Conservation (phyloP, 2,329 filamentous ascomycete species). For the Cylindrodendrum hubeiense region DNA sequence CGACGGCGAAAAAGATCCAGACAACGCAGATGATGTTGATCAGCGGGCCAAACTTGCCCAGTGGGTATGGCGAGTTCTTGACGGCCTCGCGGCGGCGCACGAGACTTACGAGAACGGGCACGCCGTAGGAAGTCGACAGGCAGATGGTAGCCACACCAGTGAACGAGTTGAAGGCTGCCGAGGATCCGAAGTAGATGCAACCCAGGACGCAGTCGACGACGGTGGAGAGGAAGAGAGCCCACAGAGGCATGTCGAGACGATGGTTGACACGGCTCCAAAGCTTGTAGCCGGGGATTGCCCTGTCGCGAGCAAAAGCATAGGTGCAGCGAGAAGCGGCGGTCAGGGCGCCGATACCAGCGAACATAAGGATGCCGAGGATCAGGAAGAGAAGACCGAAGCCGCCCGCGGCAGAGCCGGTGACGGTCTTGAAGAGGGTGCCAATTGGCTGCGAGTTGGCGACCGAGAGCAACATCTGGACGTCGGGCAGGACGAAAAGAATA, state of each 20-base stretch:
- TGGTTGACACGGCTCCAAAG: conserved; percentile 76
- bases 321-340: conserved; percentile 82
- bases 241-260: conserved; percentile 76
- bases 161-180: conserved; percentile 83
- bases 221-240: conserved; percentile 76
- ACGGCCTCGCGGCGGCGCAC: conserved; percentile 75
- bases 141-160: conserved; percentile 86
- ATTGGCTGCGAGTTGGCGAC: conserved; percentile 82
- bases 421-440: conserved; percentile 79
- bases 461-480: conserved; percentile 71
- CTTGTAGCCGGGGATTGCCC: conserved; percentile 77
- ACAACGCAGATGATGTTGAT: conserved; percentile 77
- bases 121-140: conserved; percentile 79
- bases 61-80: conserved; percentile 74
- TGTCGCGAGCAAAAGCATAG: conserved; percentile 81
- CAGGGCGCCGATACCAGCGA: conserved; percentile 80
- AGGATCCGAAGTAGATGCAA: conserved; percentile 83
- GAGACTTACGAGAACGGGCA: conserved; percentile 80
- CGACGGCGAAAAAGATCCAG: conserved; percentile 78
- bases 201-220: conserved; percentile 78
- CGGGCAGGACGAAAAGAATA: conserved; percentile 80
- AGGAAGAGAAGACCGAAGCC: conserved; percentile 83
- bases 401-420: conserved; percentile 78
- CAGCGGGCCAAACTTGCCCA: conserved; percentile 75
- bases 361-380: conserved; percentile 81